A percentile compares a stretch with the other conserved stretches of the same genome.
phyloP scores from a whole-genome alignment of 148 eudicot species.

The Linanthus parryae region DNA sequence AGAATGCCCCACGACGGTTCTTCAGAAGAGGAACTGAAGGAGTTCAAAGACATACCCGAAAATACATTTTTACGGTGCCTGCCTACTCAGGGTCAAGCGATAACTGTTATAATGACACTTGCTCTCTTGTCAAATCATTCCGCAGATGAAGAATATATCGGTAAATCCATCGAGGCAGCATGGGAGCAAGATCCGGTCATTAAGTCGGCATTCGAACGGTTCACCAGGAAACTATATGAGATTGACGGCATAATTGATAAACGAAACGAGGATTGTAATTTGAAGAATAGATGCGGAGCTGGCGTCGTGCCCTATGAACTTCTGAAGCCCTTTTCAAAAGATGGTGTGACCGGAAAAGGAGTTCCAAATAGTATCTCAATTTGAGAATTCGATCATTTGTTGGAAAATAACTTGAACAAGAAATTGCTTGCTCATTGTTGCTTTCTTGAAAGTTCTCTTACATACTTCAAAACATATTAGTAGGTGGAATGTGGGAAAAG shows the following conservation, averaged over 20 bases:
- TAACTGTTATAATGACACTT: constrained; percentile 87
- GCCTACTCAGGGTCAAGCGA: constrained; percentile 86
- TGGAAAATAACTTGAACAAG: too few relatives aligned
- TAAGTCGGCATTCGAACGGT: constrained; percentile 34
- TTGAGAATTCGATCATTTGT: too few relatives aligned
- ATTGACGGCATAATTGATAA: constrained; percentile 48
- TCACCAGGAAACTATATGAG: constrained; percentile 51
- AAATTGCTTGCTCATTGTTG: too few relatives aligned
- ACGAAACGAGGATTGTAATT: constrained; percentile 48
- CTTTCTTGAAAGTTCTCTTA: too few relatives aligned
- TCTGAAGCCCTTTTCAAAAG: constrained; percentile 72
- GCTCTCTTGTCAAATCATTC: constrained; percentile 88
- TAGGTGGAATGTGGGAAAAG: too few relatives aligned
- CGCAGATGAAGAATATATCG: constrained; percentile 79
- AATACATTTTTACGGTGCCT: constrained; percentile 53
- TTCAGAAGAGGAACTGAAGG: constrained; percentile 46
- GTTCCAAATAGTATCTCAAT: constrained; percentile 90
- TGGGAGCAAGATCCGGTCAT: too few relatives aligned
- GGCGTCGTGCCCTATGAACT: constrained; percentile 93
- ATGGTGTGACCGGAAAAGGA: constrained; percentile 91
- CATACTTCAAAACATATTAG: too few relatives aligned
- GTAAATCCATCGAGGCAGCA: too few relatives aligned
- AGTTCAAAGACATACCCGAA: constrained; percentile 56
- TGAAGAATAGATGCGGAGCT: constrained; percentile 72
- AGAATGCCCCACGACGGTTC: constrained; percentile 66